These are phyloP conservation scores for Aspergillus affinis DNA, from an alignment of 495 filamentous ascomycete genomes.

Conservation along the genomic window DNA sequence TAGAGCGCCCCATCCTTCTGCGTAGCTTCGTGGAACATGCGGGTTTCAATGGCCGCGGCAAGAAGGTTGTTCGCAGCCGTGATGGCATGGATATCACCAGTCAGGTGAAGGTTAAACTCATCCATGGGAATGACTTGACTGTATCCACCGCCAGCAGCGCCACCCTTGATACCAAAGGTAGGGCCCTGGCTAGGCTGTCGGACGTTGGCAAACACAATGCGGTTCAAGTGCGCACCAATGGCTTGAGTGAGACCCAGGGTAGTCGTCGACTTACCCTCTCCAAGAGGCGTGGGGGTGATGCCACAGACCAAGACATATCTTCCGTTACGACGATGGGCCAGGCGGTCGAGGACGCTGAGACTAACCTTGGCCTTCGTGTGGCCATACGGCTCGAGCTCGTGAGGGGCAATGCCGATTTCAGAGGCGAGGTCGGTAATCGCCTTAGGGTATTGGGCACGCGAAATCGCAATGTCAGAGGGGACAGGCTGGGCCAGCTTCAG, in stretches of 20 bases:
- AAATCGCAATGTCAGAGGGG: conserved; percentile 92
- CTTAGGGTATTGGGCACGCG: conserved; percentile 85
- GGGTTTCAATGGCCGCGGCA: conserved; percentile 95
- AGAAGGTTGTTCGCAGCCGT: conserved; percentile 97
- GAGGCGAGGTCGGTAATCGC: conserved; percentile 77
- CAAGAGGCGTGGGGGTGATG: conserved; percentile 96
- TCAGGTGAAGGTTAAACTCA: conserved; percentile 97
- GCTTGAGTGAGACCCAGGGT: conserved; percentile 94
- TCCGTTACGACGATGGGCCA: conserved; percentile 83
- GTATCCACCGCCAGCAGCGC: conserved; percentile 94
- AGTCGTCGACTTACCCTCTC: conserved; percentile 98
- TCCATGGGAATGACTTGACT: conserved; percentile 99
- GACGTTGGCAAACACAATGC: conserved; percentile 92
- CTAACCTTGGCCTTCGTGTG: conserved; percentile 94
- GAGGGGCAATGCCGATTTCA: conserved; percentile 80
- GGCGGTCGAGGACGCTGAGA: conserved; percentile 73
- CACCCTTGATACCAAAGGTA: conserved; percentile 98
- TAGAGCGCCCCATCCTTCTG: conserved; percentile 91
- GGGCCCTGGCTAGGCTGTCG: conserved; percentile 96
- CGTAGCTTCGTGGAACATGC: conserved; percentile 95
- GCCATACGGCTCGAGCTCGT: conserved; percentile 93
- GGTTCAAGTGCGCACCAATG: conserved; percentile 83
- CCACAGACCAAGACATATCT: conserved; percentile 89
- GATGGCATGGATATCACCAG: conserved; percentile 96
- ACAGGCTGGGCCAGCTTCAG: conserved; percentile 73